A percentile compares a stretch with the other conserved stretches of the same genome.
phyloP scores from a whole-genome alignment of 2,329 filamentous ascomycete genomes.

The Hawksworthiomyces lignivorus region DNA sequence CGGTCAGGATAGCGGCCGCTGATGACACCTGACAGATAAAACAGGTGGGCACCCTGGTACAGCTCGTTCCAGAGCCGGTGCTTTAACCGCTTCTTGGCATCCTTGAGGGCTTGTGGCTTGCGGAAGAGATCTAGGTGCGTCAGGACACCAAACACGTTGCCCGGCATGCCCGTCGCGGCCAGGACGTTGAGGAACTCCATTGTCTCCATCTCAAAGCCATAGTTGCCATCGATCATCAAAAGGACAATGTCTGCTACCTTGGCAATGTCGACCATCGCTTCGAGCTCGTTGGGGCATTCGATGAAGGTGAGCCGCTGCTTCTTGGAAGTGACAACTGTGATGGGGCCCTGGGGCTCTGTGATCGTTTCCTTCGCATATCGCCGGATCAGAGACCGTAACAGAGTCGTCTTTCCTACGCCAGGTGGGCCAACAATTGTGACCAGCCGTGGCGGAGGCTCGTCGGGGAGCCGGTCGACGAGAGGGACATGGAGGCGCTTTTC shows the following conservation, averaged over 20 bases:
- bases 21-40: constrained; percentile 92
- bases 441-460: constrained; percentile 88
- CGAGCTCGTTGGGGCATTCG: constrained; percentile 94
- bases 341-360: constrained; percentile 78
- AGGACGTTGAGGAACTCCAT: constrained; percentile 98
- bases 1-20: constrained; percentile 95
- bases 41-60: constrained; percentile 93
- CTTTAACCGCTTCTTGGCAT: constrained; percentile 94
- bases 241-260: constrained; percentile 97
- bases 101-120: constrained; percentile 84
- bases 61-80: constrained; percentile 94
- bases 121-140: constrained; percentile 94
- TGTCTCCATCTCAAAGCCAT: constrained; percentile 99
- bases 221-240: constrained; percentile 98
- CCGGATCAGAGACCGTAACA: constrained; percentile 74
- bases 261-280: constrained; percentile 92
- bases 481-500: constrained; percentile 96
- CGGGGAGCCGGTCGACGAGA: constrained; percentile 87
- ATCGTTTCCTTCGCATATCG: constrained; percentile 95
- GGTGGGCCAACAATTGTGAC: constrained; percentile 93
- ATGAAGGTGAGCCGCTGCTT: constrained; percentile 89
- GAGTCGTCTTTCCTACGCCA: constrained; percentile 21
- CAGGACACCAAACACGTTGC: constrained; percentile 94
- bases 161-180: constrained; percentile 92
- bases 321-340: constrained; percentile 95